Evolutionary conservation across 179 eudicot genomes (phyloP).

Genomic region (Pouteria campechiana): DNA sequence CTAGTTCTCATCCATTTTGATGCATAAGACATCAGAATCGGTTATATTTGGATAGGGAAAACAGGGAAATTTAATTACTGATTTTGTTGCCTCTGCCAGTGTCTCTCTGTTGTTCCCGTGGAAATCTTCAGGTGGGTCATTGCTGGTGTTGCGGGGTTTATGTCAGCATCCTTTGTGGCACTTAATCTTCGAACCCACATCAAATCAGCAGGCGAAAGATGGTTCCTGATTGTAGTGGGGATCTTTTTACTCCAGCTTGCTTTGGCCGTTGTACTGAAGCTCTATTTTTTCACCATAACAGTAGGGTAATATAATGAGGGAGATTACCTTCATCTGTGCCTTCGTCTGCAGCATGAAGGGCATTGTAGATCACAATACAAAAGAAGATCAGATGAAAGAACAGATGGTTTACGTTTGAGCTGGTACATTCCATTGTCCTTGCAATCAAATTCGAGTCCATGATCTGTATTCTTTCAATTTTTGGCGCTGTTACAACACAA

Average conservation of each 20-base stretch:
- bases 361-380: slow-evolving; percentile 12
- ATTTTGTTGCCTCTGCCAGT: slow-evolving; percentile 22
- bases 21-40: too few species aligned
- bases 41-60: too few species aligned
- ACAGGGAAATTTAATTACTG: not conserved
- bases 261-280: slow-evolving; percentile 65
- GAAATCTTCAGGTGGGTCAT: slow-evolving; percentile 79
- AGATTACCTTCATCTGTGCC: not conserved
- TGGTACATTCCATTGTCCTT: too few species aligned
- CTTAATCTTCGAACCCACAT: slow-evolving; percentile 89
- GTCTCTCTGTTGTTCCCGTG: slow-evolving; percentile 70
- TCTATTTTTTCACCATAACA: slow-evolving; percentile 62
- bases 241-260: slow-evolving; percentile 90
- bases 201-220: slow-evolving; percentile 81
- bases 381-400: too few species aligned
- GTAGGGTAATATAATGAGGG: slow-evolving; percentile 20
- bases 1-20: too few species aligned
- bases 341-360: too few species aligned
- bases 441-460: too few species aligned
- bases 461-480: too few species aligned
- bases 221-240: slow-evolving; percentile 87
- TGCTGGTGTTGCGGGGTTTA: slow-evolving; percentile 89
- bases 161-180: slow-evolving; percentile 95
- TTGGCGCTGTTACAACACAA: too few species aligned
- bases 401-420: too few species aligned